Evolutionary conservation across 169 alveolate genomes (phyloP), one percentile per base, ranked within the genome.

Genomic region (Eimeria sp.): DNA sequence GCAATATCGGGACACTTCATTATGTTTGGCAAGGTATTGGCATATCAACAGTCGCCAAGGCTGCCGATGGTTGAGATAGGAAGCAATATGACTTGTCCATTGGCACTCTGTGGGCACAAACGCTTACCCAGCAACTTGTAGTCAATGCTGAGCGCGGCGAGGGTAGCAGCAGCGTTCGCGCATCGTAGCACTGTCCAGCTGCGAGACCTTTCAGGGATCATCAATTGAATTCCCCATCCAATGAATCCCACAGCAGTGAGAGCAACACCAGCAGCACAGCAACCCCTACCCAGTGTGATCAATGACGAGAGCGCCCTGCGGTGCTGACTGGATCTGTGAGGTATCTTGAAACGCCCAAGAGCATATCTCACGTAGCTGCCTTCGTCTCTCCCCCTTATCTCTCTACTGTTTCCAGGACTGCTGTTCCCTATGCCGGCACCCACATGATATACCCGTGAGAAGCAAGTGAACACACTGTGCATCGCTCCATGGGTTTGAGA

Each of bases 71-170:
- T 14, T 49, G 9, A 74, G 78, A 33, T 40, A 40, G 33, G 23
- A 14, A 37, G 8, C 14, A 40, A 18, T 74, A 4, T 58, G 20
- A 3, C 68, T 9, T n/a, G 46, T 52, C 25, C 49, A 1, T 80
- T 18, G 20, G 30, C 10, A 16, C 27, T 43, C 20, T 37, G 56
- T 20, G 37, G 74, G 4, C 62, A 37, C 82, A 18, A 10, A n/a
- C 30, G 66, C 95, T 90, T 30, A 90, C 95, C 87, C 68, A 76
- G 80, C 27, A 90, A 20, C 68, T 90, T 90, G 89, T 90, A 90
- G 89, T 90, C 95, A 20, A 90, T 56, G 95, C 95, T 85, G 54
- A 85, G 93, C 20, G 93, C 93, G 62, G 80, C 93, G 20, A 85
- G 80, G 64, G 82, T 37, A 64, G 93, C 93, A 40, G 62, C 93